These are phyloP conservation scores for Lecanicillium sp. DNA, from an alignment of 2,329 filamentous ascomycete genomes.

Conservation along the genomic window DNA sequence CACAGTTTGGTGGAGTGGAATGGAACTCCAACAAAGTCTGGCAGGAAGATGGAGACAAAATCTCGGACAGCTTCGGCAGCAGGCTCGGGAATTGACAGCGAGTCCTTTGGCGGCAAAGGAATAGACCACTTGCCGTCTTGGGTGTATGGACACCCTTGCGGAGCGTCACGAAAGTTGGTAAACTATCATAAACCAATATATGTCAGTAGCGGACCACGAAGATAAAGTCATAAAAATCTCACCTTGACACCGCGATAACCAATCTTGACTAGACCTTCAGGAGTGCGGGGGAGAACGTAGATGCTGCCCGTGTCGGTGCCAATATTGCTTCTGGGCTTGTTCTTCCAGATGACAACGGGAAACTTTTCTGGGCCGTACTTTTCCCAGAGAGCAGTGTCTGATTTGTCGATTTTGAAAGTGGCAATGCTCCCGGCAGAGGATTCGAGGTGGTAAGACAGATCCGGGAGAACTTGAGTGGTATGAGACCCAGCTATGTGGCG, in stretches of 20 bases:
- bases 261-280: slow-evolving; percentile 19
- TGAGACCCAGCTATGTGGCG: slow-evolving; percentile 19
- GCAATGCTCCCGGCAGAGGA: slow-evolving; percentile 20
- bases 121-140: slow-evolving; percentile 23
- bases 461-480: slow-evolving; percentile 20
- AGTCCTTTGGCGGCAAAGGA: slow-evolving; percentile 17
- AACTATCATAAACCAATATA: slow-evolving; percentile 18
- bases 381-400: slow-evolving; percentile 17
- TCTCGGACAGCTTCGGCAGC: slow-evolving; percentile 14
- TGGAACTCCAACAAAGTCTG: slow-evolving; percentile 16
- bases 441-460: slow-evolving; percentile 20
- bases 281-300: slow-evolving; percentile 20
- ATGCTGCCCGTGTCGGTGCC: slow-evolving; percentile 22
- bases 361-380: slow-evolving; percentile 24
- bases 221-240: too few relatives aligned
- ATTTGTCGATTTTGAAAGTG: slow-evolving; percentile 18
- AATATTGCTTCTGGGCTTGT: slow-evolving; percentile 14
- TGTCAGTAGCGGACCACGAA: too few relatives aligned
- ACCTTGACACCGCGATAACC: slow-evolving; percentile 21
- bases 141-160: slow-evolving; percentile 16
- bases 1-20: slow-evolving; percentile 21
- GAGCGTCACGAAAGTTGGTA: slow-evolving; percentile 22
- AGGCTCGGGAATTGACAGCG: slow-evolving; percentile 12
- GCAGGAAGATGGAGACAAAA: slow-evolving; percentile 17
- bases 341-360: slow-evolving; percentile 24